Evolutionary conservation across 345 rosid species (phyloP), one percentile per base, ranked within the genome.

Genomic region (Dipteronia sinensis): DNA sequence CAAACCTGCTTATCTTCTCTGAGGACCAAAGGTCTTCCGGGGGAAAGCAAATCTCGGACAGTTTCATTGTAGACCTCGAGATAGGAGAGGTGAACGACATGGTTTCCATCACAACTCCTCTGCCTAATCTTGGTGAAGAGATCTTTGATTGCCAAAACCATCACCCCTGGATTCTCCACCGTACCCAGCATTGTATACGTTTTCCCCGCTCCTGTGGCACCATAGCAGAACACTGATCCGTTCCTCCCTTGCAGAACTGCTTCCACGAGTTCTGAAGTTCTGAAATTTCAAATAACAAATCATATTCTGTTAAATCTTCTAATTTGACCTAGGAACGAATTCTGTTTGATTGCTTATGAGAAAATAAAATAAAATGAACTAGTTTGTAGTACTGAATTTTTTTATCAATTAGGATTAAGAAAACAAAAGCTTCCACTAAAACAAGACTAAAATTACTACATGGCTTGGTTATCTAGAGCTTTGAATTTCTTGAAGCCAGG

Each of bases 201-300:
- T 89, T 95, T 95, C 44, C 98, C 98, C 56, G 98, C 98, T 76
- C 98, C 98, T 0, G 98, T 95, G 16, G 98, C 98, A 49, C 98
- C 98, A 56, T 95, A 95, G 84, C 98, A 95, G 85, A 95, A 95
- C n/a, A 95, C 98, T 1, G 98, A 95, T 49, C 98, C 98, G 2
- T 95, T 95, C 84, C 94, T 92, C 77, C 98, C 98, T 77, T 90
- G 93, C 78, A 93, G 79, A 56, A 95, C 98, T 68, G 95, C 91
- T 83, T 92, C 98, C 51, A 95, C 92, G 47, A 95, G 92, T 23
- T 92, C 95, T 49, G 98, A 93, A 11, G 98, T 92, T 78, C 98
- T 95, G 97, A 78, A 83, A 84, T 64, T 76, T 65, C 49, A 63
- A 67, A 22, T 58, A 53, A 13, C 34, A 55, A 13, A 62, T 44